Base-by-base conservation (phyloP, 2,329 filamentous ascomycete genomes). In the Aspergillus terreus region DNA sequence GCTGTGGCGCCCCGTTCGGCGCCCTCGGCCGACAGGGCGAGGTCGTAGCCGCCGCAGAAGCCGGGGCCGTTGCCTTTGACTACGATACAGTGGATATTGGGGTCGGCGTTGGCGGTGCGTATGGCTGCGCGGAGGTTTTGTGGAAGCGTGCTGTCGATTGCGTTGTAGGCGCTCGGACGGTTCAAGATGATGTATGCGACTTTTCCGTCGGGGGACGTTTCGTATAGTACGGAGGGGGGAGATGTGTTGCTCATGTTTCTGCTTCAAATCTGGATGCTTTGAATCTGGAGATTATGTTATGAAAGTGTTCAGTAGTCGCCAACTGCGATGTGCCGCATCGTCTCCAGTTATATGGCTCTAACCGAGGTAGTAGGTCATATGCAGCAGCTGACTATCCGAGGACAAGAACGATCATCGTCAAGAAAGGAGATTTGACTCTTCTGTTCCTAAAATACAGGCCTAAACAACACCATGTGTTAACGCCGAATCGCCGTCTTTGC, bases 151-250 rank as follows among this genome's bases (percentile, higher is more conserved):
- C 10, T 6, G 44, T 53, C 43, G 12, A 53, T 53, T 2, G 51
- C 51, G 27, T 50, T 53, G 32, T 42, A 46, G 3, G 27, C 33
- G 1, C 36, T 27, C 0, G 51, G 51, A 5, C 47, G 51, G 38
- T 53, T 53, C n/a, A 53, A 15, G 30, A 43, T 47, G 32, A 53
- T 47, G n/a, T 47, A 44, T 7, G 51, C 51, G 15, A 53, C 44
- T 4, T 50, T 53, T 2, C 47, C 47, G 12, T 47, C 44, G 1
- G 44, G 12, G 1, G 51, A 53, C 15, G 15, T 47, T 9, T 44
- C 4, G 25, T 50, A 53, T 0, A 53, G 38, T 11, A 53, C 35
- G 11, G 35, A 17, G 6, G 12, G 7, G 4, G 33, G 5, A 38
- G 35, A n/a, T 38, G 35, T 6, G 15, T 9, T 38, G 9, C 14